Conservation (phyloP, 2,329 filamentous ascomycete species). For the Aspergillus pseudotamarii region DNA sequence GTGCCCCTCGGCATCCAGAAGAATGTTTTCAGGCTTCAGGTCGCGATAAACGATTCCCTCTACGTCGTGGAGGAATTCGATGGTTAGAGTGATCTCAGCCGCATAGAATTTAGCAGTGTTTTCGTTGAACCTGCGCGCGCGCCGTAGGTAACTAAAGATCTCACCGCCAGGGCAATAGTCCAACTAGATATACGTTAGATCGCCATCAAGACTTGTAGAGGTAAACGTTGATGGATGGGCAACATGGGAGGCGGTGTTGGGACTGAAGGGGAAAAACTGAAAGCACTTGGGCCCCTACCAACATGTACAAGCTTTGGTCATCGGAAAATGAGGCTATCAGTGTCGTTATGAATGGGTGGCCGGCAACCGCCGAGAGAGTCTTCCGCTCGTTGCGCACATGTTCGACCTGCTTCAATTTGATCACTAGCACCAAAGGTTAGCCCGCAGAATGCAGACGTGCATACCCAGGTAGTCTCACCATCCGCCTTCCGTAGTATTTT, state of each 20-base stretch:
- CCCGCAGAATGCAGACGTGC: background rate
- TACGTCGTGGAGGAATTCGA: slow-evolving; percentile 66
- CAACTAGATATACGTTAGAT: slow-evolving; percentile 47
- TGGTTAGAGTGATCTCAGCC: slow-evolving; percentile 66
- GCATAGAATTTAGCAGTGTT: slow-evolving; percentile 66
- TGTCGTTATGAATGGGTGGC: slow-evolving; percentile 68
- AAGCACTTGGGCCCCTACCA: slow-evolving; percentile 37
- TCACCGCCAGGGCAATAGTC: slow-evolving; percentile 70
- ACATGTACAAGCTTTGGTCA: slow-evolving; percentile 59
- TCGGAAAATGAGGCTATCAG: slow-evolving; percentile 68
- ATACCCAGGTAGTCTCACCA: slow-evolving; percentile 33
- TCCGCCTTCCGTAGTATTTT: slow-evolving; percentile 56
- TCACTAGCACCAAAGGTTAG: slow-evolving; percentile 37
- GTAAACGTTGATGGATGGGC: background rate
- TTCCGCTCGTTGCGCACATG: slow-evolving; percentile 69
- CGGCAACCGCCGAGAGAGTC: slow-evolving; percentile 63
- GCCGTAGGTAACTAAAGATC: slow-evolving; percentile 66
- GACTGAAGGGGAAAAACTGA: background rate
- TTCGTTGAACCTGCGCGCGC: slow-evolving; percentile 65
- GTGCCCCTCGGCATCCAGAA: slow-evolving; percentile 66
- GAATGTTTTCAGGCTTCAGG: slow-evolving; percentile 68
- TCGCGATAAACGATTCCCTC: slow-evolving; percentile 69
- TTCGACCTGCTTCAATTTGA: slow-evolving; percentile 68
- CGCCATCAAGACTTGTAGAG: background rate
- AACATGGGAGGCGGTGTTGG: background rate